phyloP scores from a whole-genome alignment of 495 filamentous ascomycete species.

The Sporormia fimetaria region DNA sequence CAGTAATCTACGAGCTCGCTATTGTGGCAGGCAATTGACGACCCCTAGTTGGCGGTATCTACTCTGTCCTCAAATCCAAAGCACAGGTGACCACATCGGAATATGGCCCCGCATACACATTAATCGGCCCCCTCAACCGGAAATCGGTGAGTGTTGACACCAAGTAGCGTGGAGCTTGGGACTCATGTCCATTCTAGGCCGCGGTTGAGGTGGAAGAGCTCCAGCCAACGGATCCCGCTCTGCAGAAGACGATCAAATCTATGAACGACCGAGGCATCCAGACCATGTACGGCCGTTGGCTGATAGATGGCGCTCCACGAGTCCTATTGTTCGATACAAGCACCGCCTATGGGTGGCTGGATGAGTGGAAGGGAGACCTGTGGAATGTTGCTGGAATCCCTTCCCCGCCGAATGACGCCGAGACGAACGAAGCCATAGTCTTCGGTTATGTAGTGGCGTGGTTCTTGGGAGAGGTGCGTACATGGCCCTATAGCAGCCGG shows the following conservation, averaged over 20 bases:
- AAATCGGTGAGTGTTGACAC: conserved; percentile 53
- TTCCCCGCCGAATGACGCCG: conserved; percentile 76
- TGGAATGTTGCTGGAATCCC: conserved; percentile 92
- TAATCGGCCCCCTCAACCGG: conserved; percentile 89
- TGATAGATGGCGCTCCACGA: conserved; percentile 90
- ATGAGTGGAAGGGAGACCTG: conserved; percentile 95
- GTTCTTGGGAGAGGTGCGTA: conserved; percentile 88
- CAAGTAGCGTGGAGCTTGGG: conserved; percentile 1
- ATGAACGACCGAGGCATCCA: conserved; percentile 88
- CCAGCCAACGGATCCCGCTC: conserved; percentile 65
- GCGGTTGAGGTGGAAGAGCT: conserved; percentile 93
- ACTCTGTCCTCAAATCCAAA: conserved; percentile 98
- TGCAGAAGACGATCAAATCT: conserved; percentile 69
- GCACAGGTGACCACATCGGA: conserved; percentile 94
- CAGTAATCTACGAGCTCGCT: conserved; percentile 24
- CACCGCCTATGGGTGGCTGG: conserved; percentile 77
- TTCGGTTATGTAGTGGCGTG: conserved; percentile 96
- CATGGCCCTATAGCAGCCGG: background rate
- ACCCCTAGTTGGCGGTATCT: conserved; percentile 79
- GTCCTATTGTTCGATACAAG: conserved; percentile 92
- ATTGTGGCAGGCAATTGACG: conserved; percentile 2
- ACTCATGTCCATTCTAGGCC: conserved; percentile 38
- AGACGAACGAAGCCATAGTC: conserved; percentile 95
- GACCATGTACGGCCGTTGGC: conserved; percentile 88
- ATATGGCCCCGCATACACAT: conserved; percentile 93